Evolutionary conservation across 345 rosid species (phyloP), one percentile per base, ranked within the genome.

Genomic region (Turnera subulata): DNA sequence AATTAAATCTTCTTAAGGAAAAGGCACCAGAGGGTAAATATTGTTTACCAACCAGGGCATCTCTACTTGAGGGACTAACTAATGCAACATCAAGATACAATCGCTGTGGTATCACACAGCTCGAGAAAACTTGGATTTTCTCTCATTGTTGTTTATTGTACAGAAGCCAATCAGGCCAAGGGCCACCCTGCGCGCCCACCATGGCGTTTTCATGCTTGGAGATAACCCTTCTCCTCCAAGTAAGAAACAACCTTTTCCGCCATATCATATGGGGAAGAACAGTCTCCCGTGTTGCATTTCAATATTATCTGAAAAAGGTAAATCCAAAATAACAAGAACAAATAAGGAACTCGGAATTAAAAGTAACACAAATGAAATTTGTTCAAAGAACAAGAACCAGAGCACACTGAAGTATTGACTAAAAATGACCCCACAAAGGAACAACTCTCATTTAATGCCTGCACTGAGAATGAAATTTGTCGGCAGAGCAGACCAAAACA

Each of bases 171-270:
- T 7, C 8, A 2, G 50, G 12, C 39, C 19, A 19, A 25, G 17
- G 22, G 37, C 24, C 11, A 6, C 8, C 45, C 45, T 42, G 45
- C 45, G 8, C 10, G 25, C n/a, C 25, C 52, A 5, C 13, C 0
- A 51, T 40, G 8, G 8, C 19, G n/a, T 6, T 56, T 14, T 53
- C 40, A 63, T 22, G 69, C 69, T 5, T 39, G 56, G 22, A 69
- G 69, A 58, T 53, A 63, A 1, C 65, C 74, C 17, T 69, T 63
- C 12, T 39, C 42, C 55, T 69, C 61, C 59, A 69, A 23, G 59
- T 63, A 63, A 10, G 23, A 53, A 25, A 58, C 15, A n/a, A 69
- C 69, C 42, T 53, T 26, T 9, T 33, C 57, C 11, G 74, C 74
- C 74, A 69, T 58, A 6, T 53, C 64, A 14, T 4, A 5, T 3